Conservation (phyloP, 306 rosid species). For the Abrus precatorius region DNA sequence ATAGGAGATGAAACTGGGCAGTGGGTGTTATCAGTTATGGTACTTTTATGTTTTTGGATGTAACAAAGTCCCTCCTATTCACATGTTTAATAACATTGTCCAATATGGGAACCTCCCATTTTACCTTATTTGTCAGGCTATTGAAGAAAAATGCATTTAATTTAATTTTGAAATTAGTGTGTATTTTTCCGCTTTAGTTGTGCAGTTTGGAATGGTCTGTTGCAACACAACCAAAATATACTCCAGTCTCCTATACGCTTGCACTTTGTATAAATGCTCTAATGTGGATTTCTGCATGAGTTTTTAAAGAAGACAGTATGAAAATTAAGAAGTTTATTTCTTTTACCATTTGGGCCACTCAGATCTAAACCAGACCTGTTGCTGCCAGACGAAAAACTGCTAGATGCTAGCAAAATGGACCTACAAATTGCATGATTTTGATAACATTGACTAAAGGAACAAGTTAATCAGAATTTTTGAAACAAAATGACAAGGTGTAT, state of each 20-base stretch:
- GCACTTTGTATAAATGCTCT: constrained; percentile 11
- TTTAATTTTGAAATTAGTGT: background rate
- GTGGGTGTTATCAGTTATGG: background rate
- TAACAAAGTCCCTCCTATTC: background rate
- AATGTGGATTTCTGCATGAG: background rate
- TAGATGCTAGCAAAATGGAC: constrained; percentile 5
- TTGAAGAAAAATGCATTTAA: constrained; percentile 22
- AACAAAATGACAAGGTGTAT: constrained; percentile 1
- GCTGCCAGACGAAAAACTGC: background rate
- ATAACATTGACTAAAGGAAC: background rate
- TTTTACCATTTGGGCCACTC: background rate
- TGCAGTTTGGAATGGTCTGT: background rate
- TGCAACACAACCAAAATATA: background rate
- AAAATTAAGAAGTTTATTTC: background rate
- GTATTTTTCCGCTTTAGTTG: background rate
- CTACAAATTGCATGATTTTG: constrained; percentile 30
- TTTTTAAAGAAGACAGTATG: constrained; percentile 9
- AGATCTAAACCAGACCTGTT: constrained; percentile 1
- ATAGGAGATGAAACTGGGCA: background rate
- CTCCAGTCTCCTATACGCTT: background rate
- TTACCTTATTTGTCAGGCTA: background rate
- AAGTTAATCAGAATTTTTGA: background rate
- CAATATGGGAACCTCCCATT: background rate
- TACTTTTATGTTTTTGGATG: background rate
- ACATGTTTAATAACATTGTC: background rate